These are phyloP conservation scores for Cytospora leucostoma DNA, from an alignment of 2,329 filamentous ascomycete genomes.

Conservation along the genomic window DNA sequence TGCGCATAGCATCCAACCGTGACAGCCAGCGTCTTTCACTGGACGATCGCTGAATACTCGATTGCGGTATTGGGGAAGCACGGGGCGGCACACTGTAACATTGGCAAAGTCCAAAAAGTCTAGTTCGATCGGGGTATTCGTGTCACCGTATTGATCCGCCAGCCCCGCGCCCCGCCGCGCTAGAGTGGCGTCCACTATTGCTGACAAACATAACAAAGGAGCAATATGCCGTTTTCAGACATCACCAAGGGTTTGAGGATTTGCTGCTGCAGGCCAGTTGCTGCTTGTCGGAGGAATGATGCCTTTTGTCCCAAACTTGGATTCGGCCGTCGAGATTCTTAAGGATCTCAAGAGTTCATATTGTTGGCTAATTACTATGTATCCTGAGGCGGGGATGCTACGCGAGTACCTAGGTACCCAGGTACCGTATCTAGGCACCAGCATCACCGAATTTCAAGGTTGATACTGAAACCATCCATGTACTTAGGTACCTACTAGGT, in stretches of 20 bases:
- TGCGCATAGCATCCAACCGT: neutral
- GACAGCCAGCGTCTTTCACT: neutral
- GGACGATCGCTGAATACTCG: neutral
- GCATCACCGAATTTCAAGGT: no score
- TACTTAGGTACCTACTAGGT: no score
- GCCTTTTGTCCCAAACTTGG: no score
- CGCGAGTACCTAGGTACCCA: no score
- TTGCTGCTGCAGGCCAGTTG: neutral
- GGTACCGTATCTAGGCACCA: no score
- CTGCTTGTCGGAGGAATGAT: neutral
- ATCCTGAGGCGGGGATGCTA: no score
- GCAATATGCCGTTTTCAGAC: neutral
- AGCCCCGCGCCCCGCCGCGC: slow-evolving; percentile 4
- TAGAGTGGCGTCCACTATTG: neutral
- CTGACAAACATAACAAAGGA: slow-evolving; percentile 4
- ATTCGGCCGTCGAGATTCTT: no score
- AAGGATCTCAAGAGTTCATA: no score
- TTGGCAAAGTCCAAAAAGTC: neutral
- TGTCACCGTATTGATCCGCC: neutral
- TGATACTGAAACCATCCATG: no score
- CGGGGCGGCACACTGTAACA: neutral
- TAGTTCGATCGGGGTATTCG: neutral
- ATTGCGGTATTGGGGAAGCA: neutral
- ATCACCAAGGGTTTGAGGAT: neutral
- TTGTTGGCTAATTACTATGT: no score